Evolutionary conservation across 305 asterid species (phyloP).

Genomic region (Salvia sclarea): DNA sequence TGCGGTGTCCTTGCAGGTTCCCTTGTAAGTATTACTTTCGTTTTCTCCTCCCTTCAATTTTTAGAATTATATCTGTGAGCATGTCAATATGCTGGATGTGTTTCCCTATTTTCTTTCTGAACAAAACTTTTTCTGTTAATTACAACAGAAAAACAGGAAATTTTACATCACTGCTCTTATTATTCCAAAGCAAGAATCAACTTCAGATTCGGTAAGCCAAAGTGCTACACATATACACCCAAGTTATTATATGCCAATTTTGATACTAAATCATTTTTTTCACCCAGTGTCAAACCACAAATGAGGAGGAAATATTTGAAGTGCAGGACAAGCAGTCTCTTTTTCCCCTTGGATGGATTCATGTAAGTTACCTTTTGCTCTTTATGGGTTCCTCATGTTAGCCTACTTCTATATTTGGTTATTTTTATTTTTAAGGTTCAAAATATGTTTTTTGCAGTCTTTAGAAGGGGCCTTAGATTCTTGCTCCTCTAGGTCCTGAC

Average conservation of each 20-base stretch:
- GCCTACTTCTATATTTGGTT: conserved; percentile 15
- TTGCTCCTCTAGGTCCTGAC: conserved; percentile 15
- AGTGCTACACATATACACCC: conserved; percentile 17
- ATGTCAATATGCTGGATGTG: conserved; percentile 25
- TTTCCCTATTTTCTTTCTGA: background rate
- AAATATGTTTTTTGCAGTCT: conserved; percentile 8
- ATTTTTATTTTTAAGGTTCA: background rate
- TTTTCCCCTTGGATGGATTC: conserved; percentile 98
- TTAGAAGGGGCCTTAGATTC: background rate
- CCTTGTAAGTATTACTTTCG: conserved; percentile 59
- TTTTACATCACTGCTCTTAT: conserved; percentile 88
- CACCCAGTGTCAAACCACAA: conserved; percentile 85
- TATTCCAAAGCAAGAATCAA: conserved; percentile 96
- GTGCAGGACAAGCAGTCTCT: conserved; percentile 91
- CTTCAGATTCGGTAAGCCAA: conserved; percentile 83
- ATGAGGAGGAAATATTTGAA: conserved; percentile 96
- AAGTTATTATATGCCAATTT: conserved; percentile 13
- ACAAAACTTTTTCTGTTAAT: conserved; percentile 25
- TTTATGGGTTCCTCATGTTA: conserved; percentile 46
- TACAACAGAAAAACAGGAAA: conserved; percentile 71
- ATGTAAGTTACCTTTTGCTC: conserved; percentile 52
- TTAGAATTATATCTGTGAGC: conserved; percentile 26
- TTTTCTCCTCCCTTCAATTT: conserved; percentile 18
- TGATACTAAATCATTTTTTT: conserved; percentile 39
- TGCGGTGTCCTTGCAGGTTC: conserved; percentile 97